Base-by-base conservation (phyloP, 257 asterid species). In the Solanum clarkiae region DNA sequence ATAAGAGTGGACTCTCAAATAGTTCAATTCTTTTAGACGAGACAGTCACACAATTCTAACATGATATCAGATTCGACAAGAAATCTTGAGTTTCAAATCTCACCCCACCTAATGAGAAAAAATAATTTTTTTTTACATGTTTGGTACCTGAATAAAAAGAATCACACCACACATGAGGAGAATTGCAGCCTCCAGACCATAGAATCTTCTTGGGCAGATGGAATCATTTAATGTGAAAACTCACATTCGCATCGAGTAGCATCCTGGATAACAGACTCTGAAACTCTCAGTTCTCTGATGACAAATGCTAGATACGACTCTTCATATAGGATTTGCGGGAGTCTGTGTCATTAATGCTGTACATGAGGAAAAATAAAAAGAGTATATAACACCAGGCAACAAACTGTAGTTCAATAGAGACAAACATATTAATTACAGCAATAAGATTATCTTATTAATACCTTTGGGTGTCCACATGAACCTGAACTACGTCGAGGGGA, bases 301-400 rank as follows among this genome's bases (percentile, higher is more conserved):
- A 93, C 84, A 55, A 89, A 79, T 10, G 86, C 85, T 82, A 93
- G 92, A 88, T 88, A 89, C 44, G 93, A 84, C 12, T 91, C 91
- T 88, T 90, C 90, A 84, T 84, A 63, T 65, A 90, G 84, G 55
- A 90, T 84, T 84, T 90, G 91, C 80, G 81, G 59, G 24, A 88
- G 86, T 84, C 94, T 91, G 74, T 87, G 81, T 47, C 81, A 80
- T 77, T 40, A 84, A 51, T 17, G 51, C 65, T 53, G 65, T 26
- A 26, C 0, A 79, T 36, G 42, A 36, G 36, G 36, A 8, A 10
- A 17, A 53, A 75, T 49, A 53, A 53, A 10, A 26, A 0, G 36
- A 68, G 22, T 53, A 79, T 17, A 9, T 68, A 68, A 65, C 62
- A 77, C 51, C 22, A 16, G 26, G 45, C 24, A 77, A 77, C 14